Evolutionary conservation across 2,329 filamentous ascomycete genomes (phyloP).

Genomic region (Pseudomassariella vexata): DNA sequence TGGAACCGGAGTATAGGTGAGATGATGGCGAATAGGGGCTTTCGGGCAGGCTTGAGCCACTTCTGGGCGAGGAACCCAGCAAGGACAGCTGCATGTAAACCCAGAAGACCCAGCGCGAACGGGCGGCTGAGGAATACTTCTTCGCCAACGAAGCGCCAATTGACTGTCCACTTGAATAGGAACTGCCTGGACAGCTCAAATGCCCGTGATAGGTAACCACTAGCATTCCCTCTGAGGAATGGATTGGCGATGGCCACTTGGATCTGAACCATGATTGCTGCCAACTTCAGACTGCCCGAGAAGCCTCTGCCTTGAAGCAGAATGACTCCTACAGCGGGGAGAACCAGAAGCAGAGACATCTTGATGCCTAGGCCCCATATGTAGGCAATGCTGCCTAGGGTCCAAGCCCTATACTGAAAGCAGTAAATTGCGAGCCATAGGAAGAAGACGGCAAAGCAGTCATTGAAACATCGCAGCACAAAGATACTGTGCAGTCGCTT

Average conservation of each 20-base stretch:
- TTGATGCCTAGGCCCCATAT: slow-evolving; percentile 83
- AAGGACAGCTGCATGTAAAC: slow-evolving; percentile 60
- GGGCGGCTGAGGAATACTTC: slow-evolving; percentile 63
- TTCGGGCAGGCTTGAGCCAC: slow-evolving; percentile 67
- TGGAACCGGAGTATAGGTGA: slow-evolving; percentile 33
- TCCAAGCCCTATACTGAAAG: slow-evolving; percentile 72
- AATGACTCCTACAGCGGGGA: slow-evolving; percentile 74
- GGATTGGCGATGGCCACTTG: slow-evolving; percentile 64
- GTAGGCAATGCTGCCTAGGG: slow-evolving; percentile 65
- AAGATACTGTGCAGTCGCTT: slow-evolving; percentile 94
- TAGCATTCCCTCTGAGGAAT: slow-evolving; percentile 61
- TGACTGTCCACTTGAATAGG: slow-evolving; percentile 97
- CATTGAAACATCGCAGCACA: slow-evolving; percentile 89
- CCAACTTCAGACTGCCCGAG: slow-evolving; percentile 58
- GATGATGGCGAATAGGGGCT: slow-evolving; percentile 49
- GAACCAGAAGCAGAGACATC: slow-evolving; percentile 81
- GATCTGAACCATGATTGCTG: slow-evolving; percentile 67
- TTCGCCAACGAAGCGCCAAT: slow-evolving; percentile 94
- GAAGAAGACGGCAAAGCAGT: slow-evolving; percentile 80
- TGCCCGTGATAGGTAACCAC: slow-evolving; percentile 71
- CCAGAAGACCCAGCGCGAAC: slow-evolving; percentile 65
- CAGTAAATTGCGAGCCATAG: slow-evolving; percentile 77
- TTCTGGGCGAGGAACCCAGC: slow-evolving; percentile 57
- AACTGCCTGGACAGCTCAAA: slow-evolving; percentile 92
- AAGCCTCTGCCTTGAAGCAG: slow-evolving; percentile 70